Percentiles rank a stretch among this genome's conserved stretches.
Conservation (phyloP, 2,329 filamentous ascomycete species). For the Fusarium protoensiforme region DNA sequence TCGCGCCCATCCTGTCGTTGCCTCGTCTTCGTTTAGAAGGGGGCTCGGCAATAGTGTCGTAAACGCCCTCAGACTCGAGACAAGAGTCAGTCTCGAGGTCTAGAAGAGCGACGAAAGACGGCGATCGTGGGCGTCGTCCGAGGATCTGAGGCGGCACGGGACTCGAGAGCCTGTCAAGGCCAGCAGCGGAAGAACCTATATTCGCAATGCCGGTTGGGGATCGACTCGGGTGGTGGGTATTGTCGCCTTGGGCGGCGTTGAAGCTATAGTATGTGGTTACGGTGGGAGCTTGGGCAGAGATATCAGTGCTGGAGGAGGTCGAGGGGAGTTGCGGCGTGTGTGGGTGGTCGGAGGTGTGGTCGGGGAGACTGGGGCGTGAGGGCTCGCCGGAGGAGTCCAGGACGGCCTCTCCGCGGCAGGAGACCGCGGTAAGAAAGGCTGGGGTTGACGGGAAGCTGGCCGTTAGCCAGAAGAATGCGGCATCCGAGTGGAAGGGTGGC, state of each 20-base stretch:
- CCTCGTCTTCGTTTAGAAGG: constrained; percentile 67
- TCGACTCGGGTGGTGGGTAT: constrained; percentile 39
- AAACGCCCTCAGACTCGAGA: constrained; percentile 34
- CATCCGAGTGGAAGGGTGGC: constrained; percentile 22
- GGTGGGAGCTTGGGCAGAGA: constrained; percentile 53
- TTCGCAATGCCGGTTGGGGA: constrained; percentile 50
- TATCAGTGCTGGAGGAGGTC: constrained; percentile 58
- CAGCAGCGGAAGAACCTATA: constrained; percentile 53
- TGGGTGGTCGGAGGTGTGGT: constrained; percentile 71
- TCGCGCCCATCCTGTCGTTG: constrained; percentile 71
- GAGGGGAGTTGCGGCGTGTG: constrained; percentile 65
- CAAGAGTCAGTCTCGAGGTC: constrained; percentile 48
- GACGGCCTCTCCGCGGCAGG: constrained; percentile 54
- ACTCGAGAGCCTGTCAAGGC: constrained; percentile 37
- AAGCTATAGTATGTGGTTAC: constrained; percentile 12
- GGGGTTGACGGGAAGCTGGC: constrained; percentile 37
- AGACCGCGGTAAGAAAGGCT: constrained; percentile 49
- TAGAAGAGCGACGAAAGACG: constrained; percentile 47
- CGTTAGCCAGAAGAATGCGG: constrained; percentile 29
- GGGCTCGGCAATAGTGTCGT: constrained; percentile 23
- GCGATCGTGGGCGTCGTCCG: constrained; percentile 66
- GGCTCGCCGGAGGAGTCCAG: constrained; percentile 53
- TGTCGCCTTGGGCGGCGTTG: constrained; percentile 37
- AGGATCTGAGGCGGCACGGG: constrained; percentile 55
- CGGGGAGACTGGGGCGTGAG: constrained; percentile 47